phyloP scores from a whole-genome alignment of 2,329 filamentous ascomycete species.

The Verticillium nubilum region DNA sequence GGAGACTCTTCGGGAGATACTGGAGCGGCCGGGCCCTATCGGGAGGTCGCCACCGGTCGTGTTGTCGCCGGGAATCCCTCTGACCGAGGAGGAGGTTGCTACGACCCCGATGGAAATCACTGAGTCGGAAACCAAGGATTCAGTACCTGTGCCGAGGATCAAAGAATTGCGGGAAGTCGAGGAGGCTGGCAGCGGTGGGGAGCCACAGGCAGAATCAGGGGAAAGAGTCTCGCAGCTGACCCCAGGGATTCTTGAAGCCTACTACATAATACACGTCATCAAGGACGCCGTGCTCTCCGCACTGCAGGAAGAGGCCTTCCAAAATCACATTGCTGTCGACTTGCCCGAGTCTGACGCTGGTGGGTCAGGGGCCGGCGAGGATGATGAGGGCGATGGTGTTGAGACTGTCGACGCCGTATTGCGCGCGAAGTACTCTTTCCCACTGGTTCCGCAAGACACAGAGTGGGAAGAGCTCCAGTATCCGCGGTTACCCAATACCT shows the following conservation, averaged over 20 bases:
- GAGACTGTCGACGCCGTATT: conserved; percentile 10
- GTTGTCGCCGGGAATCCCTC: neutral
- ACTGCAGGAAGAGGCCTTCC: conserved; percentile 5
- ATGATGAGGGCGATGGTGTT: conserved; percentile 5
- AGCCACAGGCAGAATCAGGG: neutral
- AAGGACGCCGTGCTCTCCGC: conserved; percentile 11
- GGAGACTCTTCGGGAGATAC: neutral
- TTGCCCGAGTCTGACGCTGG: neutral
- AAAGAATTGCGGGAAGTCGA: neutral
- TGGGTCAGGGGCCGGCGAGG: neutral
- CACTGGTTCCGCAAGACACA: conserved; percentile 1
- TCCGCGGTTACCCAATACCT: conserved; percentile 8
- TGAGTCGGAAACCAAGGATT: neutral
- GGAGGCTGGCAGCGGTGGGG: neutral
- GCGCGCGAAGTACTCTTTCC: conserved; percentile 5
- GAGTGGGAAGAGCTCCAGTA: conserved; percentile 12
- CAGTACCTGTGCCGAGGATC: neutral
- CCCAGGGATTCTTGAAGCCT: neutral
- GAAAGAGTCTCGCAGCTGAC: conserved; percentile 10
- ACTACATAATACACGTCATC: neutral
- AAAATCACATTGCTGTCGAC: conserved; percentile 7
- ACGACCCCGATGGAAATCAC: neutral
- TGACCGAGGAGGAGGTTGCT: neutral
- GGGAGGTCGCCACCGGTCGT: neutral
- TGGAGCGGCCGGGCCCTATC: neutral